Base-by-base conservation (phyloP, 257 asterid species). In the Echites panduratus region DNA sequence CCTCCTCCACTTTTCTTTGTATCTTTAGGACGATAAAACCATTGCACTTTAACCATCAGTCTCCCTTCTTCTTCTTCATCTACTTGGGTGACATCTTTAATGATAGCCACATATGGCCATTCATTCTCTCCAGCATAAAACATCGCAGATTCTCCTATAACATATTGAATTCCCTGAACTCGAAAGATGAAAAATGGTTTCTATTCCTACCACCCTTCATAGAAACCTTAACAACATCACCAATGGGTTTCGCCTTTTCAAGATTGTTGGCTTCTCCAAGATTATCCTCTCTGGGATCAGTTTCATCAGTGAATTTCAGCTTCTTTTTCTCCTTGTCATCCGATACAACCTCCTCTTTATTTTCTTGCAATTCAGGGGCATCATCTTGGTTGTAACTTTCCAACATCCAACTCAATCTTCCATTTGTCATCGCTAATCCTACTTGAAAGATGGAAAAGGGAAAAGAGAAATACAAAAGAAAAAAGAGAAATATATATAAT, bases 21-120 rank as follows among this genome's bases (percentile, higher is more conserved):
- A 73, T 95, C 99, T 83, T 90, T 94, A 0, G 96, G 97, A 41
- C 98, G 93, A 73, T 95, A 91, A 82, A 95, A 90, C 97, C 97
- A 89, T 80, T 91, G 98, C 52, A 89, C 93, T 35, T 82, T 83
- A 53, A 95, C 82, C 89, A 75, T 83, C 87, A 89, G 35, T 68
- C 79, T 81, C 54, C 87, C 89, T 8, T 76, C 78, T 41, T 38
- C 50, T 43, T 73, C n/a, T n/a, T n/a, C n/a, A n/a, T n/a, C 9
- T 4, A 4, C 78, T 79, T 81, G 86, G 56, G 83, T n/a, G 67
- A 94, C 85, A 75, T 91, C 97, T 96, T 91, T 91, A 61, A 94
- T 91, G 74, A 94, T 88, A 79, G 96, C 99, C 79, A 91, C 95
- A 48, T 91, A 87, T 20, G 98, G 98, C 79, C 89, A 89, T 86